Evolutionary conservation across 164 flowering plant species (phyloP).

Genomic region (Stephania yunnanensis): DNA sequence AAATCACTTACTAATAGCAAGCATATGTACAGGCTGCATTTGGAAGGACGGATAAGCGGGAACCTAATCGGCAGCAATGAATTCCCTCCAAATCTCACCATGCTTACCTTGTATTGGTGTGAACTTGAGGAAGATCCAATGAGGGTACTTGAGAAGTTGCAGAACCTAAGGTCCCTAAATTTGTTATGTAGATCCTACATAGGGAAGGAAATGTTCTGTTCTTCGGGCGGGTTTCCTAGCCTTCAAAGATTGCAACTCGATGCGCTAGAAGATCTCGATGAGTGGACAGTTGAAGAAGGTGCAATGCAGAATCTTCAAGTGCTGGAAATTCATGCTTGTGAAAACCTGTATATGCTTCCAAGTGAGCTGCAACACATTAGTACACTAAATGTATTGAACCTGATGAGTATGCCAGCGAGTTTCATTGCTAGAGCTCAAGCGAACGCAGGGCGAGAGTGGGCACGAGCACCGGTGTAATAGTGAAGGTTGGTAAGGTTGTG

Average conservation of each 20-base stretch:
- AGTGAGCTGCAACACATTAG: background rate
- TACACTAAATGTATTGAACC: constrained; percentile 2
- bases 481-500: too few species aligned
- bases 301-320: background rate
- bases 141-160: background rate
- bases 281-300: constrained; percentile 3
- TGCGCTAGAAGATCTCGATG: background rate
- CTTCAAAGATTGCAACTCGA: background rate
- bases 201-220: constrained; percentile 8
- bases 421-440: background rate
- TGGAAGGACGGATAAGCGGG: background rate
- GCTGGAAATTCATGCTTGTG: background rate
- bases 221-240: constrained; percentile 6
- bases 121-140: constrained; percentile 1
- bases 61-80: background rate
- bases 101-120: background rate
- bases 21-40: background rate
- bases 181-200: background rate
- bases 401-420: background rate
- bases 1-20: background rate
- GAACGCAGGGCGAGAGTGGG: background rate
- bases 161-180: background rate
- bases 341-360: constrained; percentile 4
- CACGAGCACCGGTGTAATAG: background rate
- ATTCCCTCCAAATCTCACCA: constrained; percentile 9